Base-by-base conservation (phyloP, 73 alveolate genomes). In the Tetrahymena elliotti region DNA sequence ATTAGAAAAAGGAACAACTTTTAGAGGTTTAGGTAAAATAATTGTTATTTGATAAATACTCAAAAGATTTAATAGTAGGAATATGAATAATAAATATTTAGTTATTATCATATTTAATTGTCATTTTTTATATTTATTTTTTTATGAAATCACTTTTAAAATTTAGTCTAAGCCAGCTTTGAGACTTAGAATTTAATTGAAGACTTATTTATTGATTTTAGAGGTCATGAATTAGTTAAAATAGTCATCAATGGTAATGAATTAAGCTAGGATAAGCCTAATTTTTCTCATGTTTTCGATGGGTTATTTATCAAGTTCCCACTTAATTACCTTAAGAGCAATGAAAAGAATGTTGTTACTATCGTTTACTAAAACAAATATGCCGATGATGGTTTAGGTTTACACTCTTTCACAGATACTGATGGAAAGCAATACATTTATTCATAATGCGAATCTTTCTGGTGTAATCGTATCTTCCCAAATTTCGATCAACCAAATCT, bases 381-480 rank as follows among this genome's bases (percentile, higher is more conserved):
- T 84, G 97, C 97, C 8, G 93, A 95, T 35, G 98, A 98, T 95
- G 98, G 99, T 40, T 97, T 97, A 31, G 99, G 99, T 7, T 95
- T 98, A 82, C 99, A 98, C 95, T 96, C 97, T 92, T 98, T 96
- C 95, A 94, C 94, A 34, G 99, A 98, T 96, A 99, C 99, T 31
- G 99, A 98, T 96, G 94, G 95, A 31, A 97, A 98, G 83, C 88
- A 68, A 68, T 98, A 98, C 94, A 97, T 98, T 40, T 98, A 98
- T 94, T 97, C 99, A n/a, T 99, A 98, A 94, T 97, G 98, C 39
- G 99, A 98, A 84, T 99, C 99, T 8, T 98, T 97, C 98, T 97
- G 95, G 96, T 98, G 99, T 95, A 97, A 98, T 96, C 97, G 99
- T 96, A 96, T 97, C 96, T 97, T 98, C 97, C 99, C 99, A 33